Conservation (phyloP, 2,329 filamentous ascomycete genomes). For the Penicillium sp. region DNA sequence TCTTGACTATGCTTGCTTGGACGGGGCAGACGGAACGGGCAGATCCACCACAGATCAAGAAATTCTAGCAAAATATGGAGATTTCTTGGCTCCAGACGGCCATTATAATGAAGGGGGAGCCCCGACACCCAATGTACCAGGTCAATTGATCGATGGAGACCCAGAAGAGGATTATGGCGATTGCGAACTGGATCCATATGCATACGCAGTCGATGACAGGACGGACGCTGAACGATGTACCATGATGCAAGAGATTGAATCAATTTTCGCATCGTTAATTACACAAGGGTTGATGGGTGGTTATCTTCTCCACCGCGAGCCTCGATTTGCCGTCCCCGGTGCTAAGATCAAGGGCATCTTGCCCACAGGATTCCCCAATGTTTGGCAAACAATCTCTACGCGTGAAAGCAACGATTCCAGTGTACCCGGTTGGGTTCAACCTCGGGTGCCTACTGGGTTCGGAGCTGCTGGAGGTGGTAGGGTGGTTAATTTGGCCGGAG, state of each 20-base stretch:
- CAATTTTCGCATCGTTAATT: slow-evolving; percentile 71
- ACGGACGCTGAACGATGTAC: slow-evolving; percentile 37
- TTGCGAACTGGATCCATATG: slow-evolving; percentile 59
- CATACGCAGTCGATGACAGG: slow-evolving; percentile 33
- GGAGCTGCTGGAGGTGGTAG: slow-evolving; percentile 43
- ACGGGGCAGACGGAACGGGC: slow-evolving; percentile 9
- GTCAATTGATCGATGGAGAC: slow-evolving; percentile 29
- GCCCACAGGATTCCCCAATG: slow-evolving; percentile 63
- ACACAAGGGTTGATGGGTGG: slow-evolving; percentile 79
- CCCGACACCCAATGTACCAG: slow-evolving; percentile 26
- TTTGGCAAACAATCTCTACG: slow-evolving; percentile 66
- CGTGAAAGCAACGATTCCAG: slow-evolving; percentile 60
- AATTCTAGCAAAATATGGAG: slow-evolving; percentile 32
- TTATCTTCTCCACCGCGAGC: slow-evolving; percentile 74
- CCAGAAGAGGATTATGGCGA: slow-evolving; percentile 38
- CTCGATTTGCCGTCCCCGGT: slow-evolving; percentile 78
- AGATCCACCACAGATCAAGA: slow-evolving; percentile 11
- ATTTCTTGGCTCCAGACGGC: slow-evolving; percentile 36
- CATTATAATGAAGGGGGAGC: slow-evolving; percentile 37
- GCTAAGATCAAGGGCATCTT: slow-evolving; percentile 49
- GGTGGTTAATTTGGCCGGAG: slow-evolving; percentile 58
- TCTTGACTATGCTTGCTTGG: slow-evolving; percentile 32
- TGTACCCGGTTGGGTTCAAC: slow-evolving; percentile 73
- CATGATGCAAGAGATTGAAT: slow-evolving; percentile 67
- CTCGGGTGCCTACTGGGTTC: slow-evolving; percentile 18